These are phyloP conservation scores for Salix koriyanagi DNA, from an alignment of 345 rosid species.

Conservation along the genomic window DNA sequence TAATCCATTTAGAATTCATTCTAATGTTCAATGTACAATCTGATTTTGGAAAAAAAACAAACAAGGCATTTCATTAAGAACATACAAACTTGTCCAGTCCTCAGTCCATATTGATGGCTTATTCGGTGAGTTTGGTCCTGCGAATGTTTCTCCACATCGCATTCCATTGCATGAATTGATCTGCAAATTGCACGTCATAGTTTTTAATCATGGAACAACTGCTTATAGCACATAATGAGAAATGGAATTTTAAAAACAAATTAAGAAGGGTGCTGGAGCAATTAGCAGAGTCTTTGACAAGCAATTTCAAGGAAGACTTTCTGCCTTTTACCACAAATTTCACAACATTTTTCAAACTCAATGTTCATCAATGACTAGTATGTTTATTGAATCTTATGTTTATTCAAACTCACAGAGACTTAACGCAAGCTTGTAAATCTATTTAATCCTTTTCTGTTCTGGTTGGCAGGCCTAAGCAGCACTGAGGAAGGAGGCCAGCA, in stretches of 20 bases:
- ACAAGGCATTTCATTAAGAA: not conserved
- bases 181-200: conserved; percentile 27
- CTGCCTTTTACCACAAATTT: no score
- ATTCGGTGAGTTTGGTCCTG: conserved; percentile 71
- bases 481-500: no score
- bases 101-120: conserved; percentile 94
- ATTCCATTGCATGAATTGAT: conserved; percentile 76
- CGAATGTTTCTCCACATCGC: conserved; percentile 74
- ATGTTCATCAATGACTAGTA: no score
- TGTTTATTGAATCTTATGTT: not conserved
- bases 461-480: no score
- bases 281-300: not conserved
- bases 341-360: no score
- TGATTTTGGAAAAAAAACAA: not conserved
- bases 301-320: not conserved
- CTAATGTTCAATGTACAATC: not conserved
- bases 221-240: not conserved
- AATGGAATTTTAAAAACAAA: not conserved
- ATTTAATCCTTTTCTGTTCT: not conserved
- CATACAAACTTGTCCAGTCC: conserved; percentile 81
- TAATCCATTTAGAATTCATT: not conserved
- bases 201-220: not conserved
- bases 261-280: not conserved
- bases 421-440: not conserved
- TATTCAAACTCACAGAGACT: not conserved